Base-by-base conservation (phyloP, 2,329 filamentous ascomycete genomes). In the Teratosphaeria zuluensis region DNA sequence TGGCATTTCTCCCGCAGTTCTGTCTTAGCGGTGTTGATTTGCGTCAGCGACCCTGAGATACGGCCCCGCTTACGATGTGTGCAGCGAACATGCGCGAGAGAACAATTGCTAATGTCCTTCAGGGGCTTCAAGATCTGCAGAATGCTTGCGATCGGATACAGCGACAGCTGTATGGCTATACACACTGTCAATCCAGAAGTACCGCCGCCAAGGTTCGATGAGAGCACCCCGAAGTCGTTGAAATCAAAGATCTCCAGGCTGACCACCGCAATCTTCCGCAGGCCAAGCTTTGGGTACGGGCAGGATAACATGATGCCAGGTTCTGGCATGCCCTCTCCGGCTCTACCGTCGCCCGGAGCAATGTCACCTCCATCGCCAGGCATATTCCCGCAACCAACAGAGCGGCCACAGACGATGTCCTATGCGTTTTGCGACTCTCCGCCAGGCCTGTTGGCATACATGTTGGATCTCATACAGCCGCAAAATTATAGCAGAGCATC, bases 371-470 rank as follows among this genome's bases (percentile, higher is more conserved):
- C 61, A 12, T 19, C 55, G 12, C 55, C 58, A 16, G 24, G 57
- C 16, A 51, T 54, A 24, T 46, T 53, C 16, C 21, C 52, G 16
- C 52, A 31, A 6, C 21, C 52, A 4, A 35, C 38, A 11, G 65
- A 66, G 54, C 1, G 79, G 52, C 80, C 81, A 0, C 82, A 83
- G 61, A 83, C 81, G 0, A 71, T 84, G 1, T 74, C 82, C 0
- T 86, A 85, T 63, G 83, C 82, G 1, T 74, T 86, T 1, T 84
- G 82, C 66, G 83, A 86, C 69, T 85, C 83, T 3, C 83, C 83
- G 0, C 78, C 79, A 0, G 83, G 83, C 0, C 69, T 85, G 7
- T 71, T 86, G 8, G 79, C 82, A 32, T 79, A 82, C 61, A 75
- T 83, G 4, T 67, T 84, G 4, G 66, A 71, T 42, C 57, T 62